phyloP scores from a whole-genome alignment of 495 filamentous ascomycete genomes.

The Elaphomyces granulatus region DNA sequence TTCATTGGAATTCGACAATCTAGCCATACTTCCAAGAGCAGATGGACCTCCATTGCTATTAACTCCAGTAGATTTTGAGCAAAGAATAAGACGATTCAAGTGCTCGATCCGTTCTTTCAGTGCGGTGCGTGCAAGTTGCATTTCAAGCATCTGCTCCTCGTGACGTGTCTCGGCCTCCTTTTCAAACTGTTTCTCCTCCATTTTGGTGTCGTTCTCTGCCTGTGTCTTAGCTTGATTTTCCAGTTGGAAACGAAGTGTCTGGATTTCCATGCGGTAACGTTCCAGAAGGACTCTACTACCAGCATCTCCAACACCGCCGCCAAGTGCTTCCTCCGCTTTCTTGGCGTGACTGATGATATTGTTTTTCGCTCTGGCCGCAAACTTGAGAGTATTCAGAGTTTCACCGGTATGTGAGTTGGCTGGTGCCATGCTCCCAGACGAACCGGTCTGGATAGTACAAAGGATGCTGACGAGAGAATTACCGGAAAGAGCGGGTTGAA shows the following conservation, averaged over 20 bases:
- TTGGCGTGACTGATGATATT: slow-evolving; percentile 97
- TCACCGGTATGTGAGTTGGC: slow-evolving; percentile 60
- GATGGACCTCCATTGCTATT: slow-evolving; percentile 61
- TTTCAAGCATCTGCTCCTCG: slow-evolving; percentile 94
- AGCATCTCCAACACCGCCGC: slow-evolving; percentile 54
- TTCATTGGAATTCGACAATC: slow-evolving; percentile 39
- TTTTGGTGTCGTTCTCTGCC: slow-evolving; percentile 49
- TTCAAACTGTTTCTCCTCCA: slow-evolving; percentile 60
- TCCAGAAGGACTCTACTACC: slow-evolving; percentile 80
- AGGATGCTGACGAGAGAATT: slow-evolving; percentile 93
- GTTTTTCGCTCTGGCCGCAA: slow-evolving; percentile 91
- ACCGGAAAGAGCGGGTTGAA: slow-evolving; percentile 87
- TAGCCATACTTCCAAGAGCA: slow-evolving; percentile 53
- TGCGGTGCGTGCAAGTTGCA: slow-evolving; percentile 90
- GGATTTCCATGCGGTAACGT: slow-evolving; percentile 88
- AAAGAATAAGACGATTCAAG: slow-evolving; percentile 86
- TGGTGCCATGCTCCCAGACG: slow-evolving; percentile 45
- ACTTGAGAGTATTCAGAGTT: slow-evolving; percentile 92
- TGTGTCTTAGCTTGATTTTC: slow-evolving; percentile 61
- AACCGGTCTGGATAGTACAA: slow-evolving; percentile 78
- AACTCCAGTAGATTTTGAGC: slow-evolving; percentile 88
- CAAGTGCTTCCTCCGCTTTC: slow-evolving; percentile 78
- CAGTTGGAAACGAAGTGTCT: slow-evolving; percentile 64
- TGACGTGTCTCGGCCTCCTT: slow-evolving; percentile 73
- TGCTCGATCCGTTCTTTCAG: slow-evolving; percentile 96